Evolutionary conservation across 148 eudicot species (phyloP), one percentile per base, ranked within the genome.

Genomic region (Chenopodium quinoa): DNA sequence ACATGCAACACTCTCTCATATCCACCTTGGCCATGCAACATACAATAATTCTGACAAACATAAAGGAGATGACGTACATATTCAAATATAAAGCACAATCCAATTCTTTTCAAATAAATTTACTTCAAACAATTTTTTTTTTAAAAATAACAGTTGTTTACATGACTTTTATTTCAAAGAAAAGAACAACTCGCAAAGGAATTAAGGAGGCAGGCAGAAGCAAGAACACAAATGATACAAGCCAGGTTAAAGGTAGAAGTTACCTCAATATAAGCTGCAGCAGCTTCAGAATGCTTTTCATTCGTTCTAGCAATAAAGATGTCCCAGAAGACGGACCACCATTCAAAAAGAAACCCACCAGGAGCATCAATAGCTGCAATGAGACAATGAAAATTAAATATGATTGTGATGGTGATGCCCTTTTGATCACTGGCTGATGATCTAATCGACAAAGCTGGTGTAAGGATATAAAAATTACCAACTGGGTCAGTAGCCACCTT

Each of bases 261-360:
- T 63, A 96, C 99, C 99, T 91, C 97, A 78, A 96, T 96, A 83
- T 96, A 96, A 66, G 97, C 89, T 72, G 98, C 99, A 64, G 98
- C 99, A 70, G 98, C 80, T 83, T 96, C 99, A 27, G 99, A 96
- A 86, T 96, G 99, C 76, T 96, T 96, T 86, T 92, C 98, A 82
- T 93, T 96, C 50, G 99, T 96, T 87, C 99, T 86, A 50, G 99
- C 98, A 82, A 96, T 96, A 81, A 96, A 96, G 14, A 96, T 93
- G 82, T 96, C 99, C 99, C 99, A 96, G 79, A 96, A 96, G 76
- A 96, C 99, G 65, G 99, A 96, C 99, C 99, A 96, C 99, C 99
- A 96, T 85, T 96, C 99, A 69, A 96, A 96, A 70, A 96, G 98
- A 89, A 96, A 96, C 37, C 99, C 99, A 54, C 99, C 99, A 72